Evolutionary conservation across 768 basidiomycete genomes (phyloP).

Genomic region (Tulasnella sp.): DNA sequence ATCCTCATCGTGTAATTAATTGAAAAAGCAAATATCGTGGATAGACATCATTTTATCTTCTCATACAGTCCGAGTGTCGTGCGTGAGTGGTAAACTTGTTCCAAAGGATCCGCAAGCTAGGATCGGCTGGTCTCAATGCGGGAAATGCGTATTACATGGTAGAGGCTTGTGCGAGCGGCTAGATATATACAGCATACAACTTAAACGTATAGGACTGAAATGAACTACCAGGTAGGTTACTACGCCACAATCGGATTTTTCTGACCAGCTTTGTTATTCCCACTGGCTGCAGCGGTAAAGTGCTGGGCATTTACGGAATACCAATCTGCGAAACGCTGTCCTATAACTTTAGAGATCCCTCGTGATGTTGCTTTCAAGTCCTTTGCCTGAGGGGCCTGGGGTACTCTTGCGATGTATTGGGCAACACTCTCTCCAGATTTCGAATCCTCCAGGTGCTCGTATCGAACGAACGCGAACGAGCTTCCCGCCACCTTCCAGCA

Average conservation of each 20-base stretch:
- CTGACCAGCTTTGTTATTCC: too few species aligned
- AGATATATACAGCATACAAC: background rate
- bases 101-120: too few species aligned
- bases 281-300: background rate
- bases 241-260: background rate
- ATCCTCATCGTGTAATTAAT: background rate
- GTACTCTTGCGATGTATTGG: background rate
- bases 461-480: constrained; percentile 1
- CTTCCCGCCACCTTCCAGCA: constrained; percentile 39
- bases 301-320: constrained; percentile 26
- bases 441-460: constrained; percentile 21
- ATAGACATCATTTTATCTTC: background rate
- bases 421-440: constrained; percentile 17
- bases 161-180: background rate
- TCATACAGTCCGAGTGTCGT: background rate
- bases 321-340: constrained; percentile 68
- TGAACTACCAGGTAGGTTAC: background rate
- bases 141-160: too few species aligned
- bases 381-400: background rate
- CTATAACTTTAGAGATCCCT: constrained; percentile 38
- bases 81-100: background rate
- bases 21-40: background rate
- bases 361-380: constrained; percentile 29
- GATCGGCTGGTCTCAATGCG: too few species aligned
- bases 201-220: background rate